Evolutionary conservation across 75 land plant species (phyloP).

Genomic region (Isoetes taiwanensis): DNA sequence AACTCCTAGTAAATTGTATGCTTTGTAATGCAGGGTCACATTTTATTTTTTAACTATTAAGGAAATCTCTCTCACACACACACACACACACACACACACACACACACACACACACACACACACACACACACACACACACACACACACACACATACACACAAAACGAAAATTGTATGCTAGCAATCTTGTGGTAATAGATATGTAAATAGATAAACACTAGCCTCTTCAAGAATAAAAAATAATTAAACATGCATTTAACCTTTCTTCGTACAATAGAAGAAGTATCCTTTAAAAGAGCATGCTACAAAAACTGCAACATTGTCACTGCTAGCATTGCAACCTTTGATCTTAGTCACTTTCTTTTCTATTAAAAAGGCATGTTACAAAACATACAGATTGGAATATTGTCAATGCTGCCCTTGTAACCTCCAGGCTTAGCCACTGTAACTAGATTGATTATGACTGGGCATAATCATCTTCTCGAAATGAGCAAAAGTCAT

Average conservation of each 20-base stretch:
- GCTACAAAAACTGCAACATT: neutral
- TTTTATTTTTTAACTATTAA: neutral
- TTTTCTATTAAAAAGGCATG: too few species aligned
- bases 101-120: neutral
- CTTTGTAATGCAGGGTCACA: too few species aligned
- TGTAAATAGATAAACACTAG: too few species aligned
- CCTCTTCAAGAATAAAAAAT: neutral
- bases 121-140: constrained; percentile 3
- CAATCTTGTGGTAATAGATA: neutral
- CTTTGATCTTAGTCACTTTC: too few species aligned
- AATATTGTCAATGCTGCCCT: too few species aligned
- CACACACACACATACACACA: constrained; percentile 7
- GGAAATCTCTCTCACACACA: neutral
- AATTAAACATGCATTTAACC: neutral
- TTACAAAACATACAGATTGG: too few species aligned
- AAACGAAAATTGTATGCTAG: neutral
- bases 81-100: constrained; percentile 3
- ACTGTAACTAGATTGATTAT: too few species aligned
- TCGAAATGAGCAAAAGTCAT: too few species aligned
- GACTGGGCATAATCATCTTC: too few species aligned
- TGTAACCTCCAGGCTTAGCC: too few species aligned
- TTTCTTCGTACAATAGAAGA: neutral
- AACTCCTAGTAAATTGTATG: too few species aligned
- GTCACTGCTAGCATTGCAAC: constrained; percentile 6
- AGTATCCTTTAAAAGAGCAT: neutral